Evolutionary conservation across 805 yeast species (phyloP), one percentile per base, ranked within the genome.

Genomic region (Ogataea neopini): DNA sequence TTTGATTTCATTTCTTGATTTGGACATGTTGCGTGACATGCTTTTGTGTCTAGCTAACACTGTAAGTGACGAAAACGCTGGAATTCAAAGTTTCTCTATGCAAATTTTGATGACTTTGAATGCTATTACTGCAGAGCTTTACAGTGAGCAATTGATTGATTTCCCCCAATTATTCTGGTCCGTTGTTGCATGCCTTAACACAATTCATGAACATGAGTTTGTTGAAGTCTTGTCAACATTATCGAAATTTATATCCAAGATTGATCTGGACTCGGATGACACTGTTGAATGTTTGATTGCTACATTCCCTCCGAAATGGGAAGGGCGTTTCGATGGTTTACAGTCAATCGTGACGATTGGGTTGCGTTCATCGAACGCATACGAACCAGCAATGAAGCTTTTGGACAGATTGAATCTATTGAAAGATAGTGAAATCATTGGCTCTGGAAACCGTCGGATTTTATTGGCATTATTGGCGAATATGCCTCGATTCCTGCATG

Each of bases 151-250:
- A 54, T 70, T 94, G 50, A 84, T 88, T 47, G 86, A 88, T 53
- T 89, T 85, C 65, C 98, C 99, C 0, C 97, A 91, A 61, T 69
- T 95, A 33, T 94, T 92, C 62, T 94, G 99, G 99, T 85, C 91
- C 0, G 80, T 91, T 28, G 94, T 90, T 11, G 99, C 98, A 0
- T 86, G 97, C 56, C 69, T 94, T 52, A 84, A 84, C 48, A 88
- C 97, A 0, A 78, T 90, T 23, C 96, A 91, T 58, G 98, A 95
- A 62, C 90, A 85, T 56, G 99, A 94, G 60, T 95, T 86, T 59
- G 80, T 90, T 43, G 98, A 95, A 59, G 87, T 86, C 0, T 71
- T 94, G 22, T 86, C 96, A 0, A 83, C 94, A 4, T 69, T 92
- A 58, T 80, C 88, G 23, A 90, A 88, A 58, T 85, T 91, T 58